Percentiles rank a stretch among this genome's conserved stretches.
phyloP scores from a whole-genome alignment of 345 rosid species.

The Salix udensis region DNA sequence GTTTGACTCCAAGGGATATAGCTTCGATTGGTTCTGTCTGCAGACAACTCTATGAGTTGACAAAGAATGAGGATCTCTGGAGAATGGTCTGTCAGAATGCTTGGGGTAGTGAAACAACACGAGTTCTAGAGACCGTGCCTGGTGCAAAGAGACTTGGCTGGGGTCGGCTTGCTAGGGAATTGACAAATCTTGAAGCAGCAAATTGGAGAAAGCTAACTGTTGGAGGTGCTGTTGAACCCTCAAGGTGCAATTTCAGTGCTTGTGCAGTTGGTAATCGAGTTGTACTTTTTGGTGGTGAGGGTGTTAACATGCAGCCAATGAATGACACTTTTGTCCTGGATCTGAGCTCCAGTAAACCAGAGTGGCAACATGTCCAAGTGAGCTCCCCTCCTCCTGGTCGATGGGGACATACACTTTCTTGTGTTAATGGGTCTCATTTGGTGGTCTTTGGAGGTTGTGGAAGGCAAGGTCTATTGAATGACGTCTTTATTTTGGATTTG shows the following conservation, averaged over 20 bases:
- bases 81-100: slow-evolving; percentile 87
- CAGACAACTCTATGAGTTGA: slow-evolving; percentile 55
- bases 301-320: slow-evolving; percentile 95
- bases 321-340: slow-evolving; percentile 86
- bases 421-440: slow-evolving; percentile 73
- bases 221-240: slow-evolving; percentile 87
- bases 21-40: slow-evolving; percentile 77
- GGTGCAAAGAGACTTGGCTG: slow-evolving; percentile 85
- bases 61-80: slow-evolving; percentile 84
- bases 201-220: slow-evolving; percentile 84
- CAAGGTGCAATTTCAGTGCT: slow-evolving; percentile 84
- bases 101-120: slow-evolving; percentile 79
- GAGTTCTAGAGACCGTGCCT: slow-evolving; percentile 67
- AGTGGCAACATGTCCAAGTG: slow-evolving; percentile 82
- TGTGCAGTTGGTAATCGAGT: slow-evolving; percentile 90
- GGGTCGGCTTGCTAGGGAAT: slow-evolving; percentile 77
- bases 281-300: slow-evolving; percentile 87
- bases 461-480: slow-evolving; percentile 75
- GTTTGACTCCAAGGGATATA: slow-evolving; percentile 72
- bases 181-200: slow-evolving; percentile 87
- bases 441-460: slow-evolving; percentile 95
- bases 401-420: slow-evolving; percentile 85
- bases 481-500: slow-evolving; percentile 75
- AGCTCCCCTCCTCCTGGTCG: slow-evolving; percentile 90
- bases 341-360: slow-evolving; percentile 63